Base-by-base conservation (phyloP, 1,284 basidiomycete species). In the Rhodotorula sp. region DNA sequence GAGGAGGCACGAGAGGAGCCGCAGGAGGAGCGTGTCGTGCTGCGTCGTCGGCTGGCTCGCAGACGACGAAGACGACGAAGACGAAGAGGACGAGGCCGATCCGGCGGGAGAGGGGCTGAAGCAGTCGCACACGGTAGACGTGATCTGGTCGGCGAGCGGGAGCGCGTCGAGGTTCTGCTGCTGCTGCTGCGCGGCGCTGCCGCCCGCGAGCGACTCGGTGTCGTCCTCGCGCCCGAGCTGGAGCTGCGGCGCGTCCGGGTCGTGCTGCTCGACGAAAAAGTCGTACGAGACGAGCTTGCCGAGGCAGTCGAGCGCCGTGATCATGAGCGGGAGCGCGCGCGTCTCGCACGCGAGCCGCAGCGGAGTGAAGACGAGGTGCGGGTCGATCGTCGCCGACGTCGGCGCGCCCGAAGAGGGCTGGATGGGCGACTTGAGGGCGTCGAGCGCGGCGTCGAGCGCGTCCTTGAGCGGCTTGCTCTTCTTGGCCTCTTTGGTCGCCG, bases 281-380 rank as follows among this genome's bases (percentile, higher is more conserved):
- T 92, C 93, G 81, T 97, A 93, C 13, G 93, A 93, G 74, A 97
- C 91, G 77, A 98, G 88, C 82, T 98, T 98, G 61, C 93, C 91
- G 71, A 97, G 92, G 78, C 95, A 93, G 82, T 98, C 95, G 80
- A 98, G 85, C 75, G 93, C 94, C 34, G 93, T 92, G 78, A 96
- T 91, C 88, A 94, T 91, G 48, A 97, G 86, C 77, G 93, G 93
- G 80, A 97, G 92, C 74, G 86, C 91, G 65, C 89, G 87, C 1
- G 93, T 96, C 83, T 97, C 93, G 82, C 94, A 97, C 19, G 94
- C 95, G 64, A 97, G 85, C 65, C 92, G 88, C 66, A 98, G 85
- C 21, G 95, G 93, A 79, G 96, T 92, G 79, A 98, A 93, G 66
- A 97, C 91, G 79, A 93, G 90, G 72, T 91, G 91, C 75, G 82